Base-by-base conservation (phyloP, 139 green algal species). In the Chlamydomonas sp. region DNA sequence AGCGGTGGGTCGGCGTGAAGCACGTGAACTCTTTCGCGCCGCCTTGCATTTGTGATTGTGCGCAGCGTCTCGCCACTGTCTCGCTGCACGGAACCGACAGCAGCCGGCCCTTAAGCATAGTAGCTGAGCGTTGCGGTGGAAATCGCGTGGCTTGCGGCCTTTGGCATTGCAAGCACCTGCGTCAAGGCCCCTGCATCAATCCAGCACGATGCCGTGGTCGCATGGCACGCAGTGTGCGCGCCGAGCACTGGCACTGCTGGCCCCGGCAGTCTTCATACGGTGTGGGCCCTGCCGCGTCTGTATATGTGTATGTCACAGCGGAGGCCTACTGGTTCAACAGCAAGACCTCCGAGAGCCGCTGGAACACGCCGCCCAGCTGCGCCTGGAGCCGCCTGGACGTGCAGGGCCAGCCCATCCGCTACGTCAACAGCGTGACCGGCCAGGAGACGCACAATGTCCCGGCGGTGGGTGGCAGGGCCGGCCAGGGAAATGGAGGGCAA, bases 321-420 rank as follows among this genome's bases (percentile, higher is more conserved):
- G 79, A 85, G 3, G 60, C 68, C 6, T 93, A 93, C 80, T 93
- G 90, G 90, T 91, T 85, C 87, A 93, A 93, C 76, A 4, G 2
- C 17, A 73, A 90, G 18, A 90, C 79, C 7, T 84, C 78, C 62
- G 90, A 93, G 76, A 81, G 72, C 49, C 90, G 90, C 73, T 93
- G 90, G 90, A 91, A 90, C 84, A 83, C 71, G 15, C 90, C 90
- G 12, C 87, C 87, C n/a, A 88, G 80, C 4, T 91, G 87, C 66
- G 87, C 68, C 4, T 91, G 87, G 87, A 80, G 85, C 76, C 74
- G 80, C 5, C 12, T 88, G 12, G 80, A 91, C 59, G 57, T 80
- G 4, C 74, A 90, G 66, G 78, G 79, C 31, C 87, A 87, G 20
- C 74, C 87, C 17, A 14, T n/a, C 64, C 69, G 79, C 16, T 90